Evolutionary conservation across 352 stramenopile genomes (phyloP).

Genomic region (Elongisporangium anandrum): DNA sequence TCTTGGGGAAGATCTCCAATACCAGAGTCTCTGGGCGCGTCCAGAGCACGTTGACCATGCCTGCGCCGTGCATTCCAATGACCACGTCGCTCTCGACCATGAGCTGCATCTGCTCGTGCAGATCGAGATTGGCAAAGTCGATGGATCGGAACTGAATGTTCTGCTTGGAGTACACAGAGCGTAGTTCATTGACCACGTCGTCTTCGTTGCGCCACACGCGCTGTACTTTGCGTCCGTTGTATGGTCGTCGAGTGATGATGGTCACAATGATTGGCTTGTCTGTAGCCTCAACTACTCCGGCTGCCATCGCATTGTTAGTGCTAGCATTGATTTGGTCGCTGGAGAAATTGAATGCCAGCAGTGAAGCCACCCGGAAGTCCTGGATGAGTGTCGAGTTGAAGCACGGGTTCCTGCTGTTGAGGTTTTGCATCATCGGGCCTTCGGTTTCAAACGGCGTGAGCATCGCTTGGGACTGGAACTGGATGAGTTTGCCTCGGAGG

Average conservation of each 20-base stretch:
- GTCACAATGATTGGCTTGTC: slow-evolving; percentile 10
- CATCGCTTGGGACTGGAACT: slow-evolving; percentile 14
- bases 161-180: slow-evolving; percentile 4
- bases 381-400: slow-evolving; percentile 32
- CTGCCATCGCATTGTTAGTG: slow-evolving; percentile 1
- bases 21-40: slow-evolving; percentile 14
- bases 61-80: slow-evolving; percentile 48
- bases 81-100: slow-evolving; percentile 38
- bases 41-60: slow-evolving; percentile 49
- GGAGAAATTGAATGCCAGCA: slow-evolving; percentile 10
- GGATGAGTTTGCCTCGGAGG: slow-evolving; percentile 3
- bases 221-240: slow-evolving; percentile 22
- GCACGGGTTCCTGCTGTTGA: slow-evolving; percentile 21
- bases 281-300: slow-evolving; percentile 3
- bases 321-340: background rate
- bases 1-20: background rate
- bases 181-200: slow-evolving; percentile 15
- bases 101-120: slow-evolving; percentile 33
- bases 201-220: slow-evolving; percentile 39
- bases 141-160: slow-evolving; percentile 21
- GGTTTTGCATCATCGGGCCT: slow-evolving; percentile 22
- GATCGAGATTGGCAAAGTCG: slow-evolving; percentile 31
- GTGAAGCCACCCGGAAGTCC: slow-evolving; percentile 30
- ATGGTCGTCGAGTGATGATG: slow-evolving; percentile 25
- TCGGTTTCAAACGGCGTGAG: slow-evolving; percentile 14